phyloP scores from a whole-genome alignment of 257 asterid species.

The Anisodus acutangulus region DNA sequence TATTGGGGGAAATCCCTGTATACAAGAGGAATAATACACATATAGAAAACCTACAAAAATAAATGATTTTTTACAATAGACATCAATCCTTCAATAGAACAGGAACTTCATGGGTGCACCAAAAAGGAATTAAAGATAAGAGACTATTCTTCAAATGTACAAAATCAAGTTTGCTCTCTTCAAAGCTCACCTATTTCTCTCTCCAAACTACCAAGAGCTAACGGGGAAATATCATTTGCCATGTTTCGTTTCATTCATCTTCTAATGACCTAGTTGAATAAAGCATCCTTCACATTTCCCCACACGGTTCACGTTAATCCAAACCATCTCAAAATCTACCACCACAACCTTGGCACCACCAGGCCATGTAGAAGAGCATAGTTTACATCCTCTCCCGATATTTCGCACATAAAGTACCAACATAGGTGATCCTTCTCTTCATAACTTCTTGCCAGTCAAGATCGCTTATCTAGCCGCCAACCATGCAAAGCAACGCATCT shows the following conservation, averaged over 20 bases:
- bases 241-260: background rate
- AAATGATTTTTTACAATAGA: background rate
- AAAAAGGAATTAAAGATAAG: background rate
- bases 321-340: background rate
- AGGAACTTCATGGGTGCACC: slow-evolving; percentile 11
- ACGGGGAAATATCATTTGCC: background rate
- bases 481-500: background rate
- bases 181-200: background rate
- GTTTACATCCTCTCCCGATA: background rate
- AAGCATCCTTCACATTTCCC: background rate
- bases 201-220: background rate
- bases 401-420: background rate
- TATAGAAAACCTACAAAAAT: slow-evolving; percentile 9
- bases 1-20: background rate
- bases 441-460: background rate
- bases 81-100: background rate
- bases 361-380: background rate
- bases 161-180: background rate
- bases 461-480: background rate
- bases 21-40: background rate
- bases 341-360: background rate
- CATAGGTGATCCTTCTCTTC: background rate
- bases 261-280: background rate
- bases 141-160: background rate
- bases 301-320: background rate